A percentile compares a stretch with the other conserved stretches of the same genome.
Evolutionary conservation across 768 basidiomycete genomes (phyloP).

Genomic region (Naganishia vaughanmartiniae): DNA sequence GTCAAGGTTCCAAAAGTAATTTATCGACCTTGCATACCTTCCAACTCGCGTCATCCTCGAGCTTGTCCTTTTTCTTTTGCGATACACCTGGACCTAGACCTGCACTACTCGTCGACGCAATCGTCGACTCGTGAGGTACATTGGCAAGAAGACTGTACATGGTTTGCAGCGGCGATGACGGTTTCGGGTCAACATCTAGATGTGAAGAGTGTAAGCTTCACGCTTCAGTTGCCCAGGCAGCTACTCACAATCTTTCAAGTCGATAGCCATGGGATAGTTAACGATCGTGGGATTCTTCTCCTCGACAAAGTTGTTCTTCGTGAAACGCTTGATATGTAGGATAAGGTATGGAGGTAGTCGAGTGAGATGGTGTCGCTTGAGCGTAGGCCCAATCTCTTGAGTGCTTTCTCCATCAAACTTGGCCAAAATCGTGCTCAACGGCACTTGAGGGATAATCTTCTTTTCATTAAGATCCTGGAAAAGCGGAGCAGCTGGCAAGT

Average conservation of each 20-base stretch:
- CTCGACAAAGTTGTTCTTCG: constrained; percentile 92
- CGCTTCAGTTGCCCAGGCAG: constrained; percentile 24
- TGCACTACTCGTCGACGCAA: constrained; percentile 74
- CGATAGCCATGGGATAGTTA: constrained; percentile 92
- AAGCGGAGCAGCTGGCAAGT: constrained; percentile 93
- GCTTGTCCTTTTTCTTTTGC: constrained; percentile 51
- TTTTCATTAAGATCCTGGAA: constrained; percentile 96
- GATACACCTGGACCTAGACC: constrained; percentile 38
- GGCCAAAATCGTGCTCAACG: constrained; percentile 78
- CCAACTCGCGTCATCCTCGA: constrained; percentile 88
- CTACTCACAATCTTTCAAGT: constrained; percentile 82
- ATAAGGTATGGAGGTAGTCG: constrained; percentile 87
- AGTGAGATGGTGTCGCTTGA: constrained; percentile 87
- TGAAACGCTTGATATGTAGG: constrained; percentile 92
- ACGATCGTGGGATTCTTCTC: constrained; percentile 99
- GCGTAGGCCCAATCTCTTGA: constrained; percentile 77
- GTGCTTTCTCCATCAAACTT: constrained; percentile 93
- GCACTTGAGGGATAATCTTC: constrained; percentile 98
- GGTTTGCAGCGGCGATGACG: constrained; percentile 61
- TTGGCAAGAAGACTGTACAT: constrained; percentile 94
- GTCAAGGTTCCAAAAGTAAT: constrained; percentile 2
- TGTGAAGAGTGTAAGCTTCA: background rate
- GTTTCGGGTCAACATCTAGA: constrained; percentile 71
- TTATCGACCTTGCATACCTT: constrained; percentile 58
- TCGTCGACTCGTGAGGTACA: constrained; percentile 89